Conservation (phyloP, 352 stramenopile species). For the Thraustochytrium aureum region DNA sequence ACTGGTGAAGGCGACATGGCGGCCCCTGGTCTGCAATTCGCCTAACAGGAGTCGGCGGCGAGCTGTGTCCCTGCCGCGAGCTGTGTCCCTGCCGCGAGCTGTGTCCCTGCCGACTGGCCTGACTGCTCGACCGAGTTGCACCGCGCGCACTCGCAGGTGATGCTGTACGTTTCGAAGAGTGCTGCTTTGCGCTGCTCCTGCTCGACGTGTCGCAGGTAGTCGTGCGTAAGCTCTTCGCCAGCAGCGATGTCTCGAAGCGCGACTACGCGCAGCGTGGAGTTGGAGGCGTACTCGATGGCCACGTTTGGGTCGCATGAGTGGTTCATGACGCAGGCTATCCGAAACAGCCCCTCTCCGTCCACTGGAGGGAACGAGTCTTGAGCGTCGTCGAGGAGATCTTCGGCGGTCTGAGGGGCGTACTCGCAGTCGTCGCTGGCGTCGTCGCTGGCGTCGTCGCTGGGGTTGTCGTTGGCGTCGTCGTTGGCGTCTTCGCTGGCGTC, state of each 20-base stretch:
- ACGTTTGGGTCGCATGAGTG: constrained; percentile 39
- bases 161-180: background rate
- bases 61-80: too few relatives aligned
- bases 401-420: background rate
- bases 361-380: constrained; percentile 23
- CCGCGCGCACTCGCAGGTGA: background rate
- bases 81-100: too few relatives aligned
- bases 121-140: background rate
- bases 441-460: constrained; percentile 5
- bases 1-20: too few relatives aligned
- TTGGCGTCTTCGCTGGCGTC: background rate
- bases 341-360: constrained; percentile 26
- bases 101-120: too few relatives aligned
- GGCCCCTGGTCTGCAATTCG: too few relatives aligned
- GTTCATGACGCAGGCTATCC: constrained; percentile 18
- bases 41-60: too few relatives aligned
- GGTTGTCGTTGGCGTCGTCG: background rate
- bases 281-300: constrained; percentile 23
- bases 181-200: background rate
- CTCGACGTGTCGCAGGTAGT: constrained; percentile 21
- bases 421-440: background rate
- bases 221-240: constrained; percentile 27
- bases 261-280: background rate
- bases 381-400: constrained; percentile 12
- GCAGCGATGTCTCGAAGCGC: background rate